Evolutionary conservation across 2,329 filamentous ascomycete species (phyloP), one percentile per base, ranked within the genome.

Genomic region (Curvularia sp.): DNA sequence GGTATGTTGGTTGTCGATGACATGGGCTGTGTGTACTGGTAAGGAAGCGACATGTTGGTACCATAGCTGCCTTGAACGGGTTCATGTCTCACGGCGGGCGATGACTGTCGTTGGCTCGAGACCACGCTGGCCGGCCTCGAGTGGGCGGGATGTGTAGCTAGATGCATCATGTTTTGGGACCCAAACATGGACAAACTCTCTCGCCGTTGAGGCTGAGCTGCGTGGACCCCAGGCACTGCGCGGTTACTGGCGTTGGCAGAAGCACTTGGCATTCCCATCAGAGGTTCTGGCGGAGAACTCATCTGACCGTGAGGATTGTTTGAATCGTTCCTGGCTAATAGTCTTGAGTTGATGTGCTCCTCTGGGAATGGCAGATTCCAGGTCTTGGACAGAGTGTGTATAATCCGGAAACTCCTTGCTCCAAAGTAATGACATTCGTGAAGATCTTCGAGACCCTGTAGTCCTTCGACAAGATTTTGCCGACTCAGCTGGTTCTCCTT

Each of bases 321-420:
- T 15, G 57, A 44, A 2, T 65, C 28, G 22, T 53, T 52, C 53
- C 60, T 58, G 30, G 72, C 64, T 56, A 77, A 18, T 46, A 74
- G 51, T 54, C 63, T 59, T 57, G 69, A 65, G 60, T 64, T 55
- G 55, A 68, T 39, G 60, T 77, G 44, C 30, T 72, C 73, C 41
- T 80, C 76, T 1, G 80, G 81, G 10, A 80, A 75, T 1, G 75
- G 67, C 30, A 82, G 69, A 28, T 78, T 75, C 81, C 80, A 82
- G 30, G 77, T 79, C 35, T 72, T 73, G 1, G 80, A 75, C 18
- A 82, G 66, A 8, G 75, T 70, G 28, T 78, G 68, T 26, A 82
- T 73, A 56, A 82, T 80, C 26, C 78, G 75, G 43, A 81, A 75
- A 28, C 76, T 77, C 28, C 80, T 75, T 9, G 72, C 75, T 5